Evolutionary conservation across 768 basidiomycete genomes (phyloP).

Genomic region (Lyophyllum shimeji): DNA sequence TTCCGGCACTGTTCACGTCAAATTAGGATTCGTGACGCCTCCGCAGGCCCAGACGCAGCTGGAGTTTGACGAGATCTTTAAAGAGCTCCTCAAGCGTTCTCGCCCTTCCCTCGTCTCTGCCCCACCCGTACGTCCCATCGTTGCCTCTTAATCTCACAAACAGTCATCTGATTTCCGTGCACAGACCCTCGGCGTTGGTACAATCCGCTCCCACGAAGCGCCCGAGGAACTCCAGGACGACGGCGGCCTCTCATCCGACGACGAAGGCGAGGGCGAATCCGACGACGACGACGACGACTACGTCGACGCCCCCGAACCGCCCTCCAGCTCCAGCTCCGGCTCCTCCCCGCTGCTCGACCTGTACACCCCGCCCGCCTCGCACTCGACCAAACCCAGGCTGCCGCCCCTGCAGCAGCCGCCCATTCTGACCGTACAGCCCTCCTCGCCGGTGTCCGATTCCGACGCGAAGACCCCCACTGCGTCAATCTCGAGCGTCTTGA

Average conservation of each 20-base stretch:
- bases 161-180: background rate
- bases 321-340: background rate
- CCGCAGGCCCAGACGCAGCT: conserved; percentile 42
- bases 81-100: conserved; percentile 61
- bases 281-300: conserved; percentile 25
- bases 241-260: conserved; percentile 61
- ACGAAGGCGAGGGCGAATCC: conserved; percentile 21
- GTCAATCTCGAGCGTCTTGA: conserved; percentile 3
- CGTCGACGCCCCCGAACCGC: background rate
- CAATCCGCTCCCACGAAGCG: conserved; percentile 61
- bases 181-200: conserved; percentile 86
- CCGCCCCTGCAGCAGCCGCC: background rate
- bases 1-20: conserved; percentile 41
- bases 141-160: no score
- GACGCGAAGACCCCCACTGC: background rate
- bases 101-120: conserved; percentile 70
- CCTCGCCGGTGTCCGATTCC: background rate
- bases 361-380: background rate
- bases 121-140: conserved; percentile 61
- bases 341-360: background rate
- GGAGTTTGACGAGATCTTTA: conserved; percentile 60
- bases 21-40: conserved; percentile 47
- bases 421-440: conserved; percentile 7
- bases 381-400: background rate
- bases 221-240: conserved; percentile 72